Evolutionary conservation across 441 rosid genomes (phyloP).

Genomic region (Dalechampia spathulata): DNA sequence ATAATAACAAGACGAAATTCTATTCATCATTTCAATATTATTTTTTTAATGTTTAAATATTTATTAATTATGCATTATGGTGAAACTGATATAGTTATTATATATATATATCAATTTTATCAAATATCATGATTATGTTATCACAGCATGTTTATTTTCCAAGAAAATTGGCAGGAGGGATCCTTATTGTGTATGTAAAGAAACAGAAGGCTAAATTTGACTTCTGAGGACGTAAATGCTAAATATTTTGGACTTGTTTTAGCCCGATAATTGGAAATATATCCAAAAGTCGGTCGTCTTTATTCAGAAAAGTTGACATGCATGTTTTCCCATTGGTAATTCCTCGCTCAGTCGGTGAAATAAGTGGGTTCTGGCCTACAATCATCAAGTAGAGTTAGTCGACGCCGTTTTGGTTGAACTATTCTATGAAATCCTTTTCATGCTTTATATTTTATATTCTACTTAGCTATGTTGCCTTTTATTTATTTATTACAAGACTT

Average conservation of each 20-base stretch:
- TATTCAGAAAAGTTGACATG: conserved; percentile 6
- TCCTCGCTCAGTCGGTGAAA: too few relatives aligned
- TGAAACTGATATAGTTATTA: too few relatives aligned
- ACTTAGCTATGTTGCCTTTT: too few relatives aligned
- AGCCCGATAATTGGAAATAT: not conserved
- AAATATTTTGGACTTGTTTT: not conserved
- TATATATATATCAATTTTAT: too few relatives aligned
- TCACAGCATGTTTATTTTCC: not conserved
- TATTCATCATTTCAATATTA: not conserved
- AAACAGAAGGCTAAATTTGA: not conserved
- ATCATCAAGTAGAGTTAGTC: not conserved
- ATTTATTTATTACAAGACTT: too few relatives aligned
- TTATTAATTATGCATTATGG: too few relatives aligned
- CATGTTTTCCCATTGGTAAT: not conserved
- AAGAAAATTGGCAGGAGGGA: not conserved
- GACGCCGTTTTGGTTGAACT: not conserved
- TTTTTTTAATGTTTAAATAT: not conserved
- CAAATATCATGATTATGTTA: too few relatives aligned
- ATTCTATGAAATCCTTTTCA: too few relatives aligned
- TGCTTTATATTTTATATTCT: too few relatives aligned
- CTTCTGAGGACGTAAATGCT: not conserved
- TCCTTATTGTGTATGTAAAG: not conserved
- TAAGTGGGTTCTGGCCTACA: not conserved
- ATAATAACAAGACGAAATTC: too few relatives aligned
- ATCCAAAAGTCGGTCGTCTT: not conserved